Percentiles rank a stretch among this genome's conserved stretches.
phyloP scores from a whole-genome alignment of 257 asterid genomes.

The Rhazya stricta region DNA sequence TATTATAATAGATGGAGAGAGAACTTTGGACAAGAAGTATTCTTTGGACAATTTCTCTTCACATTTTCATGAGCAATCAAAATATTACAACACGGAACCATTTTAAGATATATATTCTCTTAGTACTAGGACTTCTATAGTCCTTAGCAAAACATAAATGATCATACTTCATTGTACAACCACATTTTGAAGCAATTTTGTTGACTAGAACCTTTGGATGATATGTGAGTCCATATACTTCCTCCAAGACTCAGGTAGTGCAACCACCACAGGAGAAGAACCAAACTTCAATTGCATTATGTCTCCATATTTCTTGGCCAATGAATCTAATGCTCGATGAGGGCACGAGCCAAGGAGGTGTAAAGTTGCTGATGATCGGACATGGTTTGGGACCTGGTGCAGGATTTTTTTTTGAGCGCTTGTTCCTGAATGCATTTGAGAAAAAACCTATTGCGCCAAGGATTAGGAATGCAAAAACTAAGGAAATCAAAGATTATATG shows the following conservation, averaged over 20 bases:
- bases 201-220: background rate
- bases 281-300: slow-evolving; percentile 37
- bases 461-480: background rate
- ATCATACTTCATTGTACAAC: background rate
- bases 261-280: slow-evolving; percentile 26
- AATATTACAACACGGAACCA: background rate
- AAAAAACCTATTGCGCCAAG: background rate
- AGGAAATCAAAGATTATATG: background rate
- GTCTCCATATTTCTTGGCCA: slow-evolving; percentile 32
- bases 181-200: background rate
- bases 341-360: slow-evolving; percentile 25
- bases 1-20: too few relatives aligned
- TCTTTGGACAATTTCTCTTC: background rate
- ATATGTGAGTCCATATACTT: too few relatives aligned
- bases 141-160: background rate
- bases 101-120: too few relatives aligned
- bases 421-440: background rate
- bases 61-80: background rate
- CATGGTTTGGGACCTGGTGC: slow-evolving; percentile 46
- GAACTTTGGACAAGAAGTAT: too few relatives aligned
- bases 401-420: background rate
- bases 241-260: too few relatives aligned
- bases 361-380: slow-evolving; percentile 36
- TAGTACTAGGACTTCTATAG: background rate
- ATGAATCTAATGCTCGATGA: slow-evolving; percentile 18